phyloP scores from a whole-genome alignment of 2,329 filamentous ascomycete genomes.

The Neurospora crassa region DNA sequence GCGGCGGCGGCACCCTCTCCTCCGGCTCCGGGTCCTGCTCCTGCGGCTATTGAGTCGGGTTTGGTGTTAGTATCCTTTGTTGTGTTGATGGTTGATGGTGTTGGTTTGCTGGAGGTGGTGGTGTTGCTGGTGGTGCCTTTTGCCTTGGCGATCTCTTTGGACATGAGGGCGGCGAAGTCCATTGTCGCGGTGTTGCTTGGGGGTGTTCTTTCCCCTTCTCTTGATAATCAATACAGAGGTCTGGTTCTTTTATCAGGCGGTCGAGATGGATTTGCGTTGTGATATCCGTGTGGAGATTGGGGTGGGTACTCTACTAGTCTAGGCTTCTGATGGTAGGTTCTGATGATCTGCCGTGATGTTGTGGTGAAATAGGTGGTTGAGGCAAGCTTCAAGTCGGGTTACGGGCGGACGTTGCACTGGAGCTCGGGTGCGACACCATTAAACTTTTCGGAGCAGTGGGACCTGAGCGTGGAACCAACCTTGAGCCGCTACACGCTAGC shows the following conservation, averaged over 20 bases:
- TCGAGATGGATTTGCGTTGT: neutral
- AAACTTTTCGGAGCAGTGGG: neutral
- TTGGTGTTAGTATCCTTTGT: slow-evolving; percentile 7
- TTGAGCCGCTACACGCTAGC: neutral
- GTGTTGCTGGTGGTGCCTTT: slow-evolving; percentile 35
- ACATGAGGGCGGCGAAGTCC: slow-evolving; percentile 94
- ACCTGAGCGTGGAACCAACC: neutral
- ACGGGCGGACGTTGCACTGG: neutral
- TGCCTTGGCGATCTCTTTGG: slow-evolving; percentile 79
- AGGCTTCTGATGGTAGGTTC: neutral
- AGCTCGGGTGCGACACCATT: neutral
- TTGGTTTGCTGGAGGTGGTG: neutral
- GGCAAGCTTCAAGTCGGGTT: neutral
- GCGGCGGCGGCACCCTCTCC: neutral
- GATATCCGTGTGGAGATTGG: neutral
- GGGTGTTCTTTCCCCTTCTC: neutral
- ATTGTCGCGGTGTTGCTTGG: slow-evolving; percentile 39
- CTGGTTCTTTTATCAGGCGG: neutral
- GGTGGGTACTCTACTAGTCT: neutral
- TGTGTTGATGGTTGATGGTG: neutral
- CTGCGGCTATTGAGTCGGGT: slow-evolving; percentile 16
- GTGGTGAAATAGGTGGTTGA: neutral
- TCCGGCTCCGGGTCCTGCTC: slow-evolving; percentile 3
- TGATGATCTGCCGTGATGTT: neutral
- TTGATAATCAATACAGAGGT: neutral